Conservation (phyloP, 768 basidiomycete species). For the Leucogyrophana mollusca region DNA sequence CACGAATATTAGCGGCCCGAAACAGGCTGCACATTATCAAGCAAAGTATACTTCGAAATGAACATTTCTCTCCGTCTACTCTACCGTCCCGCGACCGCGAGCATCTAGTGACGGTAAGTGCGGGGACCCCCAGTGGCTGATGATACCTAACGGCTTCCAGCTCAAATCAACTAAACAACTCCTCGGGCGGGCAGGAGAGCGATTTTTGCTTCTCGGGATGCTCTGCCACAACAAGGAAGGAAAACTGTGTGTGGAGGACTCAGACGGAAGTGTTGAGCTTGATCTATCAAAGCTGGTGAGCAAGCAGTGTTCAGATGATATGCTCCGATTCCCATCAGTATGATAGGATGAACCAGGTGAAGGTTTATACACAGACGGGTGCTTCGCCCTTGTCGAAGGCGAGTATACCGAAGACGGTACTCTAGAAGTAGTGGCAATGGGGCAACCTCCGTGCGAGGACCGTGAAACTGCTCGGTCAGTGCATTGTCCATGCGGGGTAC, state of each 20-base stretch:
- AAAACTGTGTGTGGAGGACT: constrained; percentile 86
- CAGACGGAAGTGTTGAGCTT: constrained; percentile 86
- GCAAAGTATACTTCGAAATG: constrained; percentile 91
- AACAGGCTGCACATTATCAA: constrained; percentile 89
- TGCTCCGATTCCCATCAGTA: constrained; percentile 10
- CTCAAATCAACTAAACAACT: constrained; percentile 95
- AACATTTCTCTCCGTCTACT: constrained; percentile 96
- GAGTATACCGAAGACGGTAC: constrained; percentile 93
- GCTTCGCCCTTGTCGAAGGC: constrained; percentile 92
- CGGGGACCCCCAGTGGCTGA: too few species aligned
- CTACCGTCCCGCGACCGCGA: constrained; percentile 86
- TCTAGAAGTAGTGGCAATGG: constrained; percentile 88
- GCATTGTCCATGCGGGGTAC: neutral
- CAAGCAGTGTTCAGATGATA: constrained; percentile 3
- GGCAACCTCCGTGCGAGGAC: constrained; percentile 95
- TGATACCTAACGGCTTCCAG: too few species aligned
- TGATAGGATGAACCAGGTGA: constrained; percentile 84
- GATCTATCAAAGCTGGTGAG: constrained; percentile 86
- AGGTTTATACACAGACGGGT: constrained; percentile 95
- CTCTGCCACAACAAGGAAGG: constrained; percentile 88
- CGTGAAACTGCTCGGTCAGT: constrained; percentile 77
- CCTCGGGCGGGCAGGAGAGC: constrained; percentile 82
- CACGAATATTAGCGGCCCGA: constrained; percentile 74
- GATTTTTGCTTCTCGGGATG: constrained; percentile 94
- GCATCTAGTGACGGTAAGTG: constrained; percentile 79